phyloP scores from a whole-genome alignment of 805 yeast genomes.

The Cyberlindnera misumaiensis region DNA sequence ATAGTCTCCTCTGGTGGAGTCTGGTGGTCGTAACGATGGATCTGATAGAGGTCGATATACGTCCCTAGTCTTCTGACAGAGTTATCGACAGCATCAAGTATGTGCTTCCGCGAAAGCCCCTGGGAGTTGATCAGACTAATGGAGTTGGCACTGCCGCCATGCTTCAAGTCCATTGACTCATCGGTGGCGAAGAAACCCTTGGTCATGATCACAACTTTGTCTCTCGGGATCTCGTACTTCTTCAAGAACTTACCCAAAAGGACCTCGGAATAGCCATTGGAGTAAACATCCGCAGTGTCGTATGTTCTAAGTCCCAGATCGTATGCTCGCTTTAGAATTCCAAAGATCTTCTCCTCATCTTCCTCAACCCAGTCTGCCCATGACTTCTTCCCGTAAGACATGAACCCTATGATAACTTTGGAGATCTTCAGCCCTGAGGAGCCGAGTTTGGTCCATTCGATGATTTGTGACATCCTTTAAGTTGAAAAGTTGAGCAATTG shows the following conservation, averaged over 20 bases:
- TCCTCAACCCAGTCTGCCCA: conserved; percentile 41
- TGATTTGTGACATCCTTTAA: no score
- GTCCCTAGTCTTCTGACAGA: conserved; percentile 37
- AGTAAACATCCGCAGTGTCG: conserved; percentile 46
- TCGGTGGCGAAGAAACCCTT: conserved; percentile 26
- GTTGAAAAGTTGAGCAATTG: no score
- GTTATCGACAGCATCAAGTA: conserved; percentile 34
- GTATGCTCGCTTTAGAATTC: conserved; percentile 39
- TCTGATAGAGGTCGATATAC: conserved; percentile 41
- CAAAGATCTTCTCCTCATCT: conserved; percentile 40
- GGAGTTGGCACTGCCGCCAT: not conserved
- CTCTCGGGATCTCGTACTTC: conserved; percentile 44
- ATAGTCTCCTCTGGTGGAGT: conserved; percentile 43
- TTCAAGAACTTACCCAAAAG: conserved; percentile 48
- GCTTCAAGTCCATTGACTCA: conserved; percentile 4
- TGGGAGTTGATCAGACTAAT: conserved; percentile 22
- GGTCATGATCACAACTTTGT: conserved; percentile 47
- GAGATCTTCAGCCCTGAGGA: conserved; percentile 44
- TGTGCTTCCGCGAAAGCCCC: conserved; percentile 40
- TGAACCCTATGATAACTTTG: conserved; percentile 45
- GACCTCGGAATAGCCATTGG: conserved; percentile 41
- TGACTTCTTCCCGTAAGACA: conserved; percentile 40
- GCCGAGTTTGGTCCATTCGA: conserved; percentile 27
- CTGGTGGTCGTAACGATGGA: conserved; percentile 41
- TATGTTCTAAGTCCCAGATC: conserved; percentile 41